Evolutionary conservation across 2,329 filamentous ascomycete species (phyloP), one percentile per base, ranked within the genome.

Genomic region (Penicillium vulpinum): DNA sequence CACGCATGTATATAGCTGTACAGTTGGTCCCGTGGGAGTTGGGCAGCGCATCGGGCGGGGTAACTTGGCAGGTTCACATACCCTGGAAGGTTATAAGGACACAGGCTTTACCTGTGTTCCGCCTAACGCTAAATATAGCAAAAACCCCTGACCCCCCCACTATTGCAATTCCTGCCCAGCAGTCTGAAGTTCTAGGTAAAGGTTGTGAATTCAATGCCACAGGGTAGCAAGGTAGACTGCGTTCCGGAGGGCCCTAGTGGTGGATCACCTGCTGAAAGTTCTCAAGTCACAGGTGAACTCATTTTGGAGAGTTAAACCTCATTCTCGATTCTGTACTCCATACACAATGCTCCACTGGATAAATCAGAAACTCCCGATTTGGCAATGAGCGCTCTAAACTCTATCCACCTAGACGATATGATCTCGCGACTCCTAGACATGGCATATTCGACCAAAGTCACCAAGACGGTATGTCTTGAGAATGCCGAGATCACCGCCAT

Each of bases 401-500:
- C 92, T 36, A 90, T 94, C 65, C 93, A 97, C 72, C 81, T 99
- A 29, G 94, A 99, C 70, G 94, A 97, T 71, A 97, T 96, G 82
- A 99, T 99, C 72, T 92, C 92, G 68, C 87, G 94, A 39, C 83
- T 99, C 43, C 81, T 97, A 52, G 94, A 99, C 75, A 93, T 94
- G 9, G 94, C 90, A 10, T 97, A 99, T 71, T 90, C 92, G 45
- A 92, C 92, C 63, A 99, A 97, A 76, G 91, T 96, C 67, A 97
- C 94, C 60, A 99, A 99, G 81, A 91, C 92, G 18, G 93, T 97
- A 24, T 97, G 92, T 68, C 82, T 99, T 59, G 97, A 96, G 80
- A 97, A 97, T 72, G 94, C 94, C 39, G 94, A 99, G 75, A 97
- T 99, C 62, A 89, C 88, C 45, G 92, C 92, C 58, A 93, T 99